phyloP scores from a whole-genome alignment of 2,329 filamentous ascomycete genomes.

The Hypoxylon sp. region DNA sequence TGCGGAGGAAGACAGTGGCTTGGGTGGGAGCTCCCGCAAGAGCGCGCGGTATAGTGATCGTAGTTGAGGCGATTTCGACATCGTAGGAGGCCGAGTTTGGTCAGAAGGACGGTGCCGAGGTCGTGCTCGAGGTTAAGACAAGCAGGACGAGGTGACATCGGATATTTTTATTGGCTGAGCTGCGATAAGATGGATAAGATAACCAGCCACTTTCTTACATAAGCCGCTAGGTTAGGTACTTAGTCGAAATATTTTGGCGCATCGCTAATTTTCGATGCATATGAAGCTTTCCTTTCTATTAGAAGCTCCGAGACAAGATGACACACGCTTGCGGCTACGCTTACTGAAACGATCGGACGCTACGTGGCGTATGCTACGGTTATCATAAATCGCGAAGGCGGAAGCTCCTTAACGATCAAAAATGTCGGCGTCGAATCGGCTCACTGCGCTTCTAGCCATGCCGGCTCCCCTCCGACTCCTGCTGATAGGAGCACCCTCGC shows the following conservation, averaged over 20 bases:
- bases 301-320: background rate
- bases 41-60: constrained; percentile 89
- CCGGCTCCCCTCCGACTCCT: constrained; percentile 45
- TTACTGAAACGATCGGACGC: background rate
- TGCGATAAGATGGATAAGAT: constrained; percentile 40
- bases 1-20: constrained; percentile 60
- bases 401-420: background rate
- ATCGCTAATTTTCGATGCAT: background rate
- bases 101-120: background rate
- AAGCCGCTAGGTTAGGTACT: background rate
- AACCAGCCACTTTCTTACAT: constrained; percentile 20
- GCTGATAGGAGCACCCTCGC: constrained; percentile 36
- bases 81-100: constrained; percentile 30
- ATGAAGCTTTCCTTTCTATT: background rate
- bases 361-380: background rate
- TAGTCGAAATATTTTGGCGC: background rate
- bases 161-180: background rate
- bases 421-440: constrained; percentile 39
- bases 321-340: background rate
- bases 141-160: background rate
- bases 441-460: constrained; percentile 46
- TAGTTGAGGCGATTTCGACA: constrained; percentile 61
- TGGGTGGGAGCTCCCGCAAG: constrained; percentile 87
- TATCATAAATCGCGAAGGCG: background rate
- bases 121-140: background rate